Base-by-base conservation (phyloP, 2,329 filamentous ascomycete genomes). In the Stachybotrys elegans region DNA sequence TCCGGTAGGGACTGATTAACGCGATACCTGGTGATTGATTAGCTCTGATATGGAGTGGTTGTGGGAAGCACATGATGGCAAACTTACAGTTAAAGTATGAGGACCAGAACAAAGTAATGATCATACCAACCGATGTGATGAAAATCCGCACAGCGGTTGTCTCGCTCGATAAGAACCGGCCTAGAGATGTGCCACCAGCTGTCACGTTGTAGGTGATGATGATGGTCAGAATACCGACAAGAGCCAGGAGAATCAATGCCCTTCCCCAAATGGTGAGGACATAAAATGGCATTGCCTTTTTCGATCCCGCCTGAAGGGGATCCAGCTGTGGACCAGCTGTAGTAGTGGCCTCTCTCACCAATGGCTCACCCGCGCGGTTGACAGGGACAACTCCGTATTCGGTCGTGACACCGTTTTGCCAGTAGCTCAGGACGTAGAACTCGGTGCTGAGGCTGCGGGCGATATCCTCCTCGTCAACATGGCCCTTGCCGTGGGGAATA, bases 11-110 rank as follows among this genome's bases (percentile, higher is more conserved):
- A 13, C 63, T 64, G 29, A 72, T 61, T 42, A 67, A 67, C 8
- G 71, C 67, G 37, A 75, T 62, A 42, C 69, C 73, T 75, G 13
- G 14, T 16, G n/a, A n/a, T n/a, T n/a, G n/a, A n/a, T n/a, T n/a
- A n/a, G n/a, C n/a, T n/a, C n/a, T n/a, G n/a, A 35, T 35, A 6
- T n/a, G 8, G 21, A 6, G 14, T n/a, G 34, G 19, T 13, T 19
- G 34, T 13, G 19, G 6, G 6, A 17, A 16, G 32, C 7, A 9
- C 19, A 35, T 35, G 8, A 9, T 7, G 9, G 17, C 14, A 32
- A 32, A 36, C 34, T 7, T 19, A 36, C 34, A 36, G 13, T 20
- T 6, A 20, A 36, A 36, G 17, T 36, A 36, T 6, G 34, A 36
- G 6, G 34, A 36, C 34, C 34, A 36, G 6, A 19, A 36, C 34